phyloP scores from a whole-genome alignment of 805 yeast species.

The Metschnikowia gelsemii region DNA sequence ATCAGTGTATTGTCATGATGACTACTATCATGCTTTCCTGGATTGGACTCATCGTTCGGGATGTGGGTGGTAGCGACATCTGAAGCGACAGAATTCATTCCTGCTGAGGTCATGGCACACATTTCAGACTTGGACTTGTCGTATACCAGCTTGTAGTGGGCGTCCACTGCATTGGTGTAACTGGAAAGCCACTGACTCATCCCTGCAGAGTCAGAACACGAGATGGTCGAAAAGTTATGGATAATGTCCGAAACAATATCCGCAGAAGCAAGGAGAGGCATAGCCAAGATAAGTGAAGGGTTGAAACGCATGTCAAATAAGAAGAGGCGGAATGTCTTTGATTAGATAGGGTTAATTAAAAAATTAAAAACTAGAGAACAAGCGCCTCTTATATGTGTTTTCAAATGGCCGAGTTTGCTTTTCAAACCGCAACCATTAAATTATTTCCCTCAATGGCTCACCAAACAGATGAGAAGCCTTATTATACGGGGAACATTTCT shows the following conservation, averaged over 20 bases:
- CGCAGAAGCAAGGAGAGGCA: slow-evolving; percentile 10
- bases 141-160: slow-evolving; percentile 1
- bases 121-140: not conserved
- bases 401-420: no score
- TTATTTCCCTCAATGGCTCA: no score
- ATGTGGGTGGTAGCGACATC: not conserved
- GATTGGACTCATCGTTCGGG: not conserved
- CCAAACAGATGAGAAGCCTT: no score
- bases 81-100: not conserved
- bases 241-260: slow-evolving; percentile 3
- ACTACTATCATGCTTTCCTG: not conserved
- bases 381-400: no score
- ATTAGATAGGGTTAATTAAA: no score
- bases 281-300: not conserved
- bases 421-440: no score
- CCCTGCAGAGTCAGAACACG: slow-evolving; percentile 2
- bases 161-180: not conserved
- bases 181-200: slow-evolving; percentile 3
- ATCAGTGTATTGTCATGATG: not conserved
- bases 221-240: slow-evolving; percentile 1
- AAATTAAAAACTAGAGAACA: not conserved
- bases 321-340: not conserved
- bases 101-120: not conserved
- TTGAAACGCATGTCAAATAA: not conserved
- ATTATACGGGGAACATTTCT: no score